Evolutionary conservation across 1,284 basidiomycete species (phyloP), one percentile per base, ranked within the genome.

Genomic region (Austropuccinia psidii): DNA sequence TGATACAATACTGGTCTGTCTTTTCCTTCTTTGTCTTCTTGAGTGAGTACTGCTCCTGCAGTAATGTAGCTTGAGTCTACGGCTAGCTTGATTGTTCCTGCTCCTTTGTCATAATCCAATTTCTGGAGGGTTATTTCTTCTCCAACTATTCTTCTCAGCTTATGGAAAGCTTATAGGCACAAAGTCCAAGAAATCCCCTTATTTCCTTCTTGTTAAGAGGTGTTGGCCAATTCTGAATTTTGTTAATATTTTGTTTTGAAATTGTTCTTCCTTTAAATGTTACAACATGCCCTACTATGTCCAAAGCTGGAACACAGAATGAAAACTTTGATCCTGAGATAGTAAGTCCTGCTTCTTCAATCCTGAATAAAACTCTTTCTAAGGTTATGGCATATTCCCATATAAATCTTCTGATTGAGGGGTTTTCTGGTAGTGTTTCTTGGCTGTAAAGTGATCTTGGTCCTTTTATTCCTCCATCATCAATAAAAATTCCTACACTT

Each of bases 281-380:
- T 13, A 68, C 66, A 15, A 68, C 66, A 43, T 68, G 52, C 31
- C 66, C 66, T n/a, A 68, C 66, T 24, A 68, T 68, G 21, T 68
- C 66, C 13, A 68, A 41, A 27, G 35, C 66, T 27, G 37, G 66
- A 4, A 68, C 66, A 45, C 52, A 55, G 3, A 17, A 15, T 4
- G 64, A 43, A 31, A 50, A 21, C 17, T 66, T 66, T 21, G 27
- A 15, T 11, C 24, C 64, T 9, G 64, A 66, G 1, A 66, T 47
- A 4, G 64, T 66, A 19, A 66, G 21, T 1, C 64, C 64, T 17
- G 66, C 24, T n/a, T 74, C 66, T 35, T 68, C 52, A 43, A 68
- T 68, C 27, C 66, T 21, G 21, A 68, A 68, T 29, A 69, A 41
- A 0, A 68, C 45, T 29, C 66, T 24, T 54, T 55, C 52, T 21